phyloP scores from a whole-genome alignment of 148 eudicot species.

The Silene conica region DNA sequence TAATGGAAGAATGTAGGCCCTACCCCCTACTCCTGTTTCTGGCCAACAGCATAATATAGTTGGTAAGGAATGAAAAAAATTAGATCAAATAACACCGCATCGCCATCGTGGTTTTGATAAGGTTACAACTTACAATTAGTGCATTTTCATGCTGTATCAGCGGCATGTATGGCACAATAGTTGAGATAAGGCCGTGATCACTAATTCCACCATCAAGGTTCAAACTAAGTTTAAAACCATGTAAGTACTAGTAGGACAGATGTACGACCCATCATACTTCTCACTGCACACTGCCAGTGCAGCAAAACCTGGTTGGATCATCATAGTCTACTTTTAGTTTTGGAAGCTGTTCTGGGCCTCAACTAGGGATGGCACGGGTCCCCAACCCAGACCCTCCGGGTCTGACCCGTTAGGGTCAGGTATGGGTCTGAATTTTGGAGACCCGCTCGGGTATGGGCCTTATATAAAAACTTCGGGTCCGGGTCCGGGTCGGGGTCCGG shows the following conservation, averaged over 20 bases:
- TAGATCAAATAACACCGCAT: not conserved
- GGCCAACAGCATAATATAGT: not conserved
- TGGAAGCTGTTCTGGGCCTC: conserved; percentile 75
- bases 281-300: conserved; percentile 95
- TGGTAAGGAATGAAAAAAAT: not conserved
- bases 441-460: no score
- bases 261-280: conserved; percentile 88
- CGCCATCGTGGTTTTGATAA: not conserved
- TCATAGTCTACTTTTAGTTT: conserved; percentile 50
- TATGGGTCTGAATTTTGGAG: no score
- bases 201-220: no score
- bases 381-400: no score
- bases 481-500: no score
- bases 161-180: not conserved
- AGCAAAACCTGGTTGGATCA: conserved; percentile 96
- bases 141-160: not conserved
- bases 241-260: not conserved
- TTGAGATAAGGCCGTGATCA: no score
- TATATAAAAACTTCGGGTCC: no score
- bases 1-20: not conserved
- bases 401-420: no score
- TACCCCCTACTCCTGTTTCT: not conserved
- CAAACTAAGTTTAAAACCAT: not conserved
- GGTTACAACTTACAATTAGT: not conserved
- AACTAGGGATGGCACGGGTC: no score